A percentile compares a stretch with the other conserved stretches of the same genome.
These are phyloP conservation scores for Dactylellina sp. DNA, from an alignment of 2,329 filamentous ascomycete species.

Conservation along the genomic window DNA sequence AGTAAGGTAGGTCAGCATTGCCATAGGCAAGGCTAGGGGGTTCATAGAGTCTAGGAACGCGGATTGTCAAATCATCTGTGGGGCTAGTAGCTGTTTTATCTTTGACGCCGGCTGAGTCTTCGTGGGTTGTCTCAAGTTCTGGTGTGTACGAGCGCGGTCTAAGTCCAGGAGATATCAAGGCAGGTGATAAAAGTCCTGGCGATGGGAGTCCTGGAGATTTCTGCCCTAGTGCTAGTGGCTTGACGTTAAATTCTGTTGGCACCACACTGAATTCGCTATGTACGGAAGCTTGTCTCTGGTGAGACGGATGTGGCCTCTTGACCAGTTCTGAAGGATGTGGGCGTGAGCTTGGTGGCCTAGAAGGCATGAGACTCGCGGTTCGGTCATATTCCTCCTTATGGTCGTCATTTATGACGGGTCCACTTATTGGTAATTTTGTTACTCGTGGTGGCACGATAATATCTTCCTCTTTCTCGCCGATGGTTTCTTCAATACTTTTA, in stretches of 20 bases:
- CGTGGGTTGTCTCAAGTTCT: conserved; percentile 2
- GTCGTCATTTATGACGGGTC: conserved; percentile 24
- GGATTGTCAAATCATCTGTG: conserved; percentile 23
- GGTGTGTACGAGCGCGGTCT: conserved; percentile 17
- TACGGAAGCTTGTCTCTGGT: conserved; percentile 23
- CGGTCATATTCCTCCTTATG: conserved; percentile 45
- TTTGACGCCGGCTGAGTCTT: conserved; percentile 1
- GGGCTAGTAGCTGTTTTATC: conserved; percentile 17
- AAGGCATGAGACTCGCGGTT: conserved; percentile 26
- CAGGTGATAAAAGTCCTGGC: conserved; percentile 1
- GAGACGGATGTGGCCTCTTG: conserved; percentile 33
- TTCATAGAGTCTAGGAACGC: conserved; percentile 28
- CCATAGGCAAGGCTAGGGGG: conserved; percentile 41
- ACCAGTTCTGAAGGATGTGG: background rate
- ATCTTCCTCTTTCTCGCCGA: conserved; percentile 8
- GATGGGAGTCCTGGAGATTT: conserved; percentile 19
- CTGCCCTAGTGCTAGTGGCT: no score
- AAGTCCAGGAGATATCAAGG: conserved; percentile 1
- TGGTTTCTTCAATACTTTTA: conserved; percentile 33
- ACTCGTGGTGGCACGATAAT: background rate
- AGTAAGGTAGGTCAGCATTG: conserved; percentile 36
- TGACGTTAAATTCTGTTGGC: conserved; percentile 42
- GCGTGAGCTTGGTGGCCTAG: background rate
- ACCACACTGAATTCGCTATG: conserved; percentile 43
- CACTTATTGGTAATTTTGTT: conserved; percentile 27